A percentile compares a stretch with the other conserved stretches of the same genome.
These are phyloP conservation scores for Colletotrichum camelliae DNA, from an alignment of 2,329 filamentous ascomycete genomes.

Conservation along the genomic window DNA sequence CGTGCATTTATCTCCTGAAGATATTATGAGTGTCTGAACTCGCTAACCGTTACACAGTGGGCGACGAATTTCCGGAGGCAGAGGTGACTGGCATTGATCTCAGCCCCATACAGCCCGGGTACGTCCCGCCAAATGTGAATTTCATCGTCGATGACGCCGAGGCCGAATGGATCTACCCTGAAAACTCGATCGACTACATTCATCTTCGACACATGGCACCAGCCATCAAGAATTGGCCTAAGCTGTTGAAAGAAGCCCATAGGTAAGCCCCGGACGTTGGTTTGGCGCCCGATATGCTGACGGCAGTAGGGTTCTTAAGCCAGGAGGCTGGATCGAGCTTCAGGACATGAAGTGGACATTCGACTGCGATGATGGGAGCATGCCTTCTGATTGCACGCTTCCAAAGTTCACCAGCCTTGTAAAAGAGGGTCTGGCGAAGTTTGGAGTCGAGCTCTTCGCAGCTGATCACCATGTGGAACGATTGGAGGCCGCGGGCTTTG, in stretches of 20 bases:
- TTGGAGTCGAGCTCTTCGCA: conserved; percentile 51
- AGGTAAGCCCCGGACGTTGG: not conserved
- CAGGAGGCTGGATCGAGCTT: conserved; percentile 49
- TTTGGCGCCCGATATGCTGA: not conserved
- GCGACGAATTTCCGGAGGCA: conserved; percentile 19
- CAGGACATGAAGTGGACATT: conserved; percentile 46
- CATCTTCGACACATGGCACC: conserved; percentile 21
- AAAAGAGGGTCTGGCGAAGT: conserved; percentile 58
- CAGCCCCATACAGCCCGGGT: conserved; percentile 6
- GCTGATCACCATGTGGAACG: conserved; percentile 53
- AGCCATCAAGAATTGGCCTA: not conserved
- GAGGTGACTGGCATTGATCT: conserved; percentile 3
- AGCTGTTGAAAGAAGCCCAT: not conserved
- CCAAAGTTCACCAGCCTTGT: conserved; percentile 43
- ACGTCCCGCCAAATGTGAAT: conserved; percentile 51
- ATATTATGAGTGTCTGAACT: not conserved
- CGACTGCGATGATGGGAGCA: conserved; percentile 46
- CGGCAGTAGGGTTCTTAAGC: conserved; percentile 33
- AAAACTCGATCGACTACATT: conserved; percentile 49
- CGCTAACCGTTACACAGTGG: conserved; percentile 25
- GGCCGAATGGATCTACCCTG: conserved; percentile 40
- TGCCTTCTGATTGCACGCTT: conserved; percentile 26
- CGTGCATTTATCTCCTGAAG: conserved; percentile 13
- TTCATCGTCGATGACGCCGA: conserved; percentile 52
- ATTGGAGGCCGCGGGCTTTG: conserved; percentile 53